Evolutionary conservation across 352 stramenopile species (phyloP).

Genomic region (Phytophthora pisi): DNA sequence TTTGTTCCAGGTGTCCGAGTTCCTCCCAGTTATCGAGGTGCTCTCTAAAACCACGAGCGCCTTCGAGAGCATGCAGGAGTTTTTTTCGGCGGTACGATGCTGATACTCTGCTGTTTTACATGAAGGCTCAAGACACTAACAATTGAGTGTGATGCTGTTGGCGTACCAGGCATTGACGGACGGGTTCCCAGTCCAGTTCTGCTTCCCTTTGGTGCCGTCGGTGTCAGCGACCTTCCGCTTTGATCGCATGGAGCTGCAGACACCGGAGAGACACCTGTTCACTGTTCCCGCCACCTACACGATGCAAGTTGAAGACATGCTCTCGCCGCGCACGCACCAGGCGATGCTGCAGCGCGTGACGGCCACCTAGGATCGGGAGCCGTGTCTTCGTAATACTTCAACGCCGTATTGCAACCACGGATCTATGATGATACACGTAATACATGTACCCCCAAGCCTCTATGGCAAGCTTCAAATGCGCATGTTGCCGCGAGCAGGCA

Average conservation of each 20-base stretch:
- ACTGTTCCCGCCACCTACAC: slow-evolving; percentile 42
- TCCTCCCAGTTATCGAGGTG: slow-evolving; percentile 71
- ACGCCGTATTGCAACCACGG: slow-evolving; percentile 11
- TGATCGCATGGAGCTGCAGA: slow-evolving; percentile 48
- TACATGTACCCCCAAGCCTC: too few species aligned
- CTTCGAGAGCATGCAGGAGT: slow-evolving; percentile 66
- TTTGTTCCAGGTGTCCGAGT: slow-evolving; percentile 49
- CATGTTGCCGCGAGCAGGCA: too few species aligned
- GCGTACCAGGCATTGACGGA: slow-evolving; percentile 42
- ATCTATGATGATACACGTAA: slow-evolving; percentile 6
- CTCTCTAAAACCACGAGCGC: slow-evolving; percentile 68
- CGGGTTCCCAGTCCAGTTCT: slow-evolving; percentile 77
- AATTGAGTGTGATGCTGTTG: not conserved
- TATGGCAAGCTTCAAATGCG: too few species aligned
- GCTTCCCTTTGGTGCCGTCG: slow-evolving; percentile 67
- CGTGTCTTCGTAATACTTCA: slow-evolving; percentile 6
- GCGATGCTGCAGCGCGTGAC: slow-evolving; percentile 65
- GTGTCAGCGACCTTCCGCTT: slow-evolving; percentile 70
- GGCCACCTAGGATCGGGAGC: slow-evolving; percentile 32
- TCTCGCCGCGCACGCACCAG: slow-evolving; percentile 63
- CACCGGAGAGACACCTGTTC: slow-evolving; percentile 40
- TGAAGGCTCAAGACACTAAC: slow-evolving; percentile 1
- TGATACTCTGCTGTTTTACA: not conserved
- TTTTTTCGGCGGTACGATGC: slow-evolving; percentile 60
- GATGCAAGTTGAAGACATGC: slow-evolving; percentile 44